Base-by-base conservation (phyloP, 495 filamentous ascomycete genomes). In the Neohortaea acidophila region DNA sequence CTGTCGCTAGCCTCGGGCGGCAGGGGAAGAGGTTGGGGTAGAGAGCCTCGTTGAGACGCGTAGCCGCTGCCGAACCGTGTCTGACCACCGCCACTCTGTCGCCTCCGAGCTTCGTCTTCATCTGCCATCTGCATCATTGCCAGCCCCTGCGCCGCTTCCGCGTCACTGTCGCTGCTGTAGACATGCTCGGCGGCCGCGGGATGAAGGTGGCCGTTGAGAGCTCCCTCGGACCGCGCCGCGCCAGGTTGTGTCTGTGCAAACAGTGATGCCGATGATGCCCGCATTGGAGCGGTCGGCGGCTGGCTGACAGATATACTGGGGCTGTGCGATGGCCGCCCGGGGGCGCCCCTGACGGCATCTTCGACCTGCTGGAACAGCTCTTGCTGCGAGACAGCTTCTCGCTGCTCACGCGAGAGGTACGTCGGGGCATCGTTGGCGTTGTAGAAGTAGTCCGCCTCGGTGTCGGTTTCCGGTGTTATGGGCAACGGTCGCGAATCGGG, bases 131-230 rank as follows among this genome's bases (percentile, higher is more conserved):
- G 76, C 68, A 97, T 69, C 51, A 85, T 84, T 46, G 77, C 73
- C 13, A 91, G 60, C 1, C 89, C 89, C 19, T 81, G 83, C 15
- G 80, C 79, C 19, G 83, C 87, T 57, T 99, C 89, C 0, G 84
- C 73, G 45, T 99, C 89, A 50, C 84, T 94, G 20, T 83, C 81
- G 43, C 89, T 71, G 49, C 68, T 72, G 43, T 72, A 68, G 1
- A 62, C 59, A 22, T 63, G 54, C 0, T 62, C 66, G 4, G 62
- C 57, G 5, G 59, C 56, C 8, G 59, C 61, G 24, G 65, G 57
- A 20, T 59, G 59, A 24, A 63, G 61, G 26, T 70, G 63, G 11
- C 76, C 76, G 46, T 73, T 72, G 2, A 64, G 60, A 29, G 65
- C 64, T 1, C 60, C 62, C 4, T 55, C 59, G 37, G 56, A 56